phyloP scores from a whole-genome alignment of 2,329 filamentous ascomycete species.

The Neoscytalidium dimidiatum region DNA sequence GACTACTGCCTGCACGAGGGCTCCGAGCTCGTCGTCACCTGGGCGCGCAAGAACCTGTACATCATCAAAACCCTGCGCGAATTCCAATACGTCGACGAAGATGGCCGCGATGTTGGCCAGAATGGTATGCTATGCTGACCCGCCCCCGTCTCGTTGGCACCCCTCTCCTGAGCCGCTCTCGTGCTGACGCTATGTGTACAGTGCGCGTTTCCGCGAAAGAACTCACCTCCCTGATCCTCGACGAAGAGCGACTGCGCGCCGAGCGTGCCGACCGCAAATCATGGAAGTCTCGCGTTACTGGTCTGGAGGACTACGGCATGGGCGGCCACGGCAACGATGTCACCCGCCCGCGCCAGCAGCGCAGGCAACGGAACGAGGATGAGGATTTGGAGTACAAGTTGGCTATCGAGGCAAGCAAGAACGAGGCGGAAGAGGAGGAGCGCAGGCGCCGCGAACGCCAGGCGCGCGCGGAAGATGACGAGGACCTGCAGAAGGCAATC shows the following conservation, averaged over 20 bases:
- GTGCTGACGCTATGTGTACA: constrained; percentile 41
- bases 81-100: constrained; percentile 95
- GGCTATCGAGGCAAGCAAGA: constrained; percentile 92
- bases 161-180: constrained; percentile 2
- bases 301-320: constrained; percentile 77
- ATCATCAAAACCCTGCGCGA: constrained; percentile 98
- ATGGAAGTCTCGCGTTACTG: constrained; percentile 95
- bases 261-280: constrained; percentile 89
- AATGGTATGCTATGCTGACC: constrained; percentile 84
- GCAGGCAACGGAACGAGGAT: constrained; percentile 57
- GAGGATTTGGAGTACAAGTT: constrained; percentile 83
- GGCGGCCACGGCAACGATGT: constrained; percentile 43
- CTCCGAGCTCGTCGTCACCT: constrained; percentile 93
- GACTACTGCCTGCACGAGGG: constrained; percentile 98
- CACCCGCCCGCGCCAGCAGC: constrained; percentile 35
- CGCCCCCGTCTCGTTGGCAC: not conserved
- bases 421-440: constrained; percentile 93
- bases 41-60: constrained; percentile 97
- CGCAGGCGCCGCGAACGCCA: constrained; percentile 65
- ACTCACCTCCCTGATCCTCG: constrained; percentile 84
- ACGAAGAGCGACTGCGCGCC: constrained; percentile 87
- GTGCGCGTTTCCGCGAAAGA: constrained; percentile 96
- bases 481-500: constrained; percentile 92
- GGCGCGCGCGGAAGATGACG: constrained; percentile 59
- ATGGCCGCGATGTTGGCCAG: constrained; percentile 91